Evolutionary conservation across 129 eudicot species (phyloP).

Genomic region (Oenanthe sinensis): DNA sequence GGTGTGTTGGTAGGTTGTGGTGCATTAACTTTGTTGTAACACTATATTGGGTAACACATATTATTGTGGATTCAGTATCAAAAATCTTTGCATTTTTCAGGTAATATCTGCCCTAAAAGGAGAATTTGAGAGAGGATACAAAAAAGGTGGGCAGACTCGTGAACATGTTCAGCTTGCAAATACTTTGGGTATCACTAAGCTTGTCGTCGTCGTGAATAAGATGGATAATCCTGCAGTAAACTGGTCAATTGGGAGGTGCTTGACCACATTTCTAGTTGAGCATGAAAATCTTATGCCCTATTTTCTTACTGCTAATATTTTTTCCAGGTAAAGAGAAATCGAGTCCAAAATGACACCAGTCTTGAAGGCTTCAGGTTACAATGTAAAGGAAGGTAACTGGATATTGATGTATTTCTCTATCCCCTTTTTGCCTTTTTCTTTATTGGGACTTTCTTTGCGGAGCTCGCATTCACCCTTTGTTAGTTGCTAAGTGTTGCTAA

Average conservation of each 20-base stretch:
- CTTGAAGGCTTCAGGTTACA: slow-evolving; percentile 64
- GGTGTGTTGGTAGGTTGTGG: slow-evolving; percentile 60
- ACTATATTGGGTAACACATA: background rate
- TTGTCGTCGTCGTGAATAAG: slow-evolving; percentile 79
- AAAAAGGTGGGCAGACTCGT: slow-evolving; percentile 91
- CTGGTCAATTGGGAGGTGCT: slow-evolving; percentile 79
- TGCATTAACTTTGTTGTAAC: background rate
- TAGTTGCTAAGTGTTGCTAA: background rate
- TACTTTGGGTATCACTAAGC: slow-evolving; percentile 71
- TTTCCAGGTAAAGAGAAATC: slow-evolving; percentile 66
- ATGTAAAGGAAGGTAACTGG: slow-evolving; percentile 75
- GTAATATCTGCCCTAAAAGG: slow-evolving; percentile 95
- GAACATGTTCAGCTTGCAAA: slow-evolving; percentile 93
- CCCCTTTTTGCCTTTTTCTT: background rate
- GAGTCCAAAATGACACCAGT: slow-evolving; percentile 74
- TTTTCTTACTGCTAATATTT: background rate
- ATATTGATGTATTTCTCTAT: background rate
- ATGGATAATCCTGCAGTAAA: slow-evolving; percentile 85
- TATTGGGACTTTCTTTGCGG: background rate
- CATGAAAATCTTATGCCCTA: background rate
- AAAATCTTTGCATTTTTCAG: slow-evolving; percentile 17
- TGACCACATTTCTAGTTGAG: background rate
- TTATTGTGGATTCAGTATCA: background rate
- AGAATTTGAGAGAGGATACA: slow-evolving; percentile 89
- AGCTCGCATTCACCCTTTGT: background rate